These are phyloP conservation scores for Dipsacomyces acuminosporus DNA, from an alignment of 371 early-diverging fungal species.

Conservation along the genomic window DNA sequence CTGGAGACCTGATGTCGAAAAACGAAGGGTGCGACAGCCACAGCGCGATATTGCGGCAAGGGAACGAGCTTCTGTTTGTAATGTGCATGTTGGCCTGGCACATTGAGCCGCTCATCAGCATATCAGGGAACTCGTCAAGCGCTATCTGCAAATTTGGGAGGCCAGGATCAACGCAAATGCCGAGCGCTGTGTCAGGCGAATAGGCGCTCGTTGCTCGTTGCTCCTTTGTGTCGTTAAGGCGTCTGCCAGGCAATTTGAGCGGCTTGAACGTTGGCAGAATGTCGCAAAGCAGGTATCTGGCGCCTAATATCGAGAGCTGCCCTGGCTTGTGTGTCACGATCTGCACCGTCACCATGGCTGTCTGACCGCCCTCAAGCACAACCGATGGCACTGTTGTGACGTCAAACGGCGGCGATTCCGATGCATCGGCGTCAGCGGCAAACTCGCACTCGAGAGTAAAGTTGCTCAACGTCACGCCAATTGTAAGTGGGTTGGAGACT, in stretches of 20 bases:
- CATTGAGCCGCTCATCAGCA: conserved; percentile 80
- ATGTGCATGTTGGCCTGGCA: conserved; percentile 65
- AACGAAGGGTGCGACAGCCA: conserved; percentile 85
- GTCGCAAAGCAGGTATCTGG: conserved; percentile 73
- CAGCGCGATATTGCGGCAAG: conserved; percentile 60
- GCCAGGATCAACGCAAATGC: conserved; percentile 69
- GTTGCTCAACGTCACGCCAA: conserved; percentile 39
- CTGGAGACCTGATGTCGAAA: conserved; percentile 61
- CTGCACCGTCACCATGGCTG: conserved; percentile 60
- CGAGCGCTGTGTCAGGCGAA: conserved; percentile 65
- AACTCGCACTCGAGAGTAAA: conserved; percentile 41
- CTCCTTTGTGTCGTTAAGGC: conserved; percentile 69
- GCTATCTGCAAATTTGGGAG: conserved; percentile 80
- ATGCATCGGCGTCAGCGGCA: background rate
- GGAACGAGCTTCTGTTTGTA: conserved; percentile 65
- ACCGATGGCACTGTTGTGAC: conserved; percentile 18
- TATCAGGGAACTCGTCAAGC: conserved; percentile 70
- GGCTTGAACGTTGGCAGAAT: conserved; percentile 64
- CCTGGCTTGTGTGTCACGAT: conserved; percentile 74
- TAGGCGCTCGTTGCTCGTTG: conserved; percentile 56
- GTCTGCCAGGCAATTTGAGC: conserved; percentile 66
- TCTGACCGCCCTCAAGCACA: conserved; percentile 35
- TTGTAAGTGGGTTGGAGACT: conserved; percentile 43
- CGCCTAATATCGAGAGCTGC: conserved; percentile 62
- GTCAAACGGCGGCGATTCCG: conserved; percentile 1